phyloP scores from a whole-genome alignment of 2,329 filamentous ascomycete species.

The Neopestalotiopsis sp. region DNA sequence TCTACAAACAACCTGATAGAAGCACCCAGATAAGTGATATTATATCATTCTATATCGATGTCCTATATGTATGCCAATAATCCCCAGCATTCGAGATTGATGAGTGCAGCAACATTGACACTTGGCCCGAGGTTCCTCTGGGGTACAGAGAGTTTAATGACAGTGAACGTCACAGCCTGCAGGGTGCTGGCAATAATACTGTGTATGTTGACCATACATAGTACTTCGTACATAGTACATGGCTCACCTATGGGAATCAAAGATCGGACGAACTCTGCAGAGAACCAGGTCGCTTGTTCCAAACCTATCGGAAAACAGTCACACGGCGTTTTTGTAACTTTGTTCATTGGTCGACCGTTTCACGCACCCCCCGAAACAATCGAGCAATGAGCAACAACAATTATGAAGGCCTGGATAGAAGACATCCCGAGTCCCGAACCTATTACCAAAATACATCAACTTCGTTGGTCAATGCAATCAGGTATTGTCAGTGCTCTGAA shows the following conservation, averaged over 20 bases:
- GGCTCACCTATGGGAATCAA: not conserved
- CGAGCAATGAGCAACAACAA: not conserved
- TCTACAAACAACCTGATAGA: too few relatives aligned
- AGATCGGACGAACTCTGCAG: not conserved
- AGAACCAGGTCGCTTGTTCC: not conserved
- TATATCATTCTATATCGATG: too few relatives aligned
- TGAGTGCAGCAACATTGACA: too few relatives aligned
- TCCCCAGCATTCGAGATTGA: too few relatives aligned
- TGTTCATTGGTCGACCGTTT: not conserved
- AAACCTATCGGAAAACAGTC: not conserved
- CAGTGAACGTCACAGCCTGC: too few relatives aligned
- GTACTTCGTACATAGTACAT: too few relatives aligned
- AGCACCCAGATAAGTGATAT: too few relatives aligned
- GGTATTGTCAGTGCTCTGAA: not conserved
- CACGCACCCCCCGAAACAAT: not conserved
- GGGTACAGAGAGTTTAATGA: too few relatives aligned
- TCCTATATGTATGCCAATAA: too few relatives aligned
- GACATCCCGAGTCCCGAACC: not conserved
- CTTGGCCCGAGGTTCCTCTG: too few relatives aligned
- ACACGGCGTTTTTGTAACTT: not conserved
- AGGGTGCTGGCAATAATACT: too few relatives aligned
- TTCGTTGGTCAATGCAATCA: not conserved
- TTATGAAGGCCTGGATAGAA: not conserved
- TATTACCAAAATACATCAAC: not conserved
- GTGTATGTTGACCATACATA: too few relatives aligned